A percentile compares a stretch with the other conserved stretches of the same genome.
Evolutionary conservation across 331 rosid species (phyloP).

Genomic region (Saraca asoca): DNA sequence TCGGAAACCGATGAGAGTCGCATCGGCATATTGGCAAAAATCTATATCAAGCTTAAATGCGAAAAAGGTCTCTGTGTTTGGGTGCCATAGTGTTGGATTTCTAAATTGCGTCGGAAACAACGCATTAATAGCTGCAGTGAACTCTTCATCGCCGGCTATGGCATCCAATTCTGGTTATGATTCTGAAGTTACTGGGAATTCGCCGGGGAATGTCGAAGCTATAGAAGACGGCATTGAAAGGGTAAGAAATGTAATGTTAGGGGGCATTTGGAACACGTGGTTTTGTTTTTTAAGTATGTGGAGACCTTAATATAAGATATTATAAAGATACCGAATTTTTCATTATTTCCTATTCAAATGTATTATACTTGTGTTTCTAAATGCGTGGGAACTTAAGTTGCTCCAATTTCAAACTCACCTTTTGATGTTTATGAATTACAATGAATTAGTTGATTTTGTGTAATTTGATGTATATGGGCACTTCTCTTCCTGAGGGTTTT

Average conservation of each 20-base stretch:
- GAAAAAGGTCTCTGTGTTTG: slow-evolving; percentile 31
- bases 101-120: slow-evolving; percentile 32
- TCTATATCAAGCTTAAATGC: slow-evolving; percentile 25
- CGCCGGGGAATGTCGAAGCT: slow-evolving; percentile 27
- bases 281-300: too few relatives aligned
- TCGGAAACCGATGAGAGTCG: slow-evolving; percentile 28
- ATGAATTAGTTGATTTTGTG: too few relatives aligned
- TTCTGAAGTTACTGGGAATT: slow-evolving; percentile 26
- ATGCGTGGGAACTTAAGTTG: too few relatives aligned
- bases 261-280: too few relatives aligned
- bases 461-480: not conserved
- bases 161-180: slow-evolving; percentile 39
- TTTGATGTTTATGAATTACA: too few relatives aligned
- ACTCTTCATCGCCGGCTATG: slow-evolving; percentile 39
- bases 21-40: slow-evolving; percentile 16
- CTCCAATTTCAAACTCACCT: too few relatives aligned
- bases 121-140: slow-evolving; percentile 39
- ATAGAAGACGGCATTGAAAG: slow-evolving; percentile 64
- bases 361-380: too few relatives aligned
- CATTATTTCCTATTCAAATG: too few relatives aligned
- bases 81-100: slow-evolving; percentile 33
- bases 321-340: too few relatives aligned
- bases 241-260: slow-evolving; percentile 35
- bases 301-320: too few relatives aligned
- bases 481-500: not conserved